A percentile compares a stretch with the other conserved stretches of the same genome.
Evolutionary conservation across 192 early-diverging fungal genomes (phyloP).

Genomic region (Linnemannia exigua): DNA sequence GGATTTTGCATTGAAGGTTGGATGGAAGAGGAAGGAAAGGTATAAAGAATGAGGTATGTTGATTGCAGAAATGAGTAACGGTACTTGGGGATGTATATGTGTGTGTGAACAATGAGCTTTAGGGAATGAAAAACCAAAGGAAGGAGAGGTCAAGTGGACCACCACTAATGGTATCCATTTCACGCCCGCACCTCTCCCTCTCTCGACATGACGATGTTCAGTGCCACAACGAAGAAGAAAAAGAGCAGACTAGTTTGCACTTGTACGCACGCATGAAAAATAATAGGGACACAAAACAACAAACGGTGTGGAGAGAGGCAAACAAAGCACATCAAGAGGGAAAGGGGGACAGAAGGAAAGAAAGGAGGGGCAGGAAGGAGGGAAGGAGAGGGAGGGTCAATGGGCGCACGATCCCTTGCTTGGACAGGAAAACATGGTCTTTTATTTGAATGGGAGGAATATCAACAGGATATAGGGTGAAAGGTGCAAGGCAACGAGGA

Average conservation of each 20-base stretch:
- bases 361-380: not conserved
- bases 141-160: not conserved
- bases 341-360: not conserved
- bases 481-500: not conserved
- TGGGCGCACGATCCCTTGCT: not conserved
- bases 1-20: not conserved
- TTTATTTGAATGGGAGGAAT: not conserved
- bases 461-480: not conserved
- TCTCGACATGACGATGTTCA: not conserved
- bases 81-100: not conserved
- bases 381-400: not conserved
- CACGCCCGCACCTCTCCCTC: too few species aligned
- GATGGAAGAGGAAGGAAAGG: not conserved
- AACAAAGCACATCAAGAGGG: not conserved
- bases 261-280: not conserved
- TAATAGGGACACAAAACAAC: not conserved
- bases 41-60: not conserved
- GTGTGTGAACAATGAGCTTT: not conserved
- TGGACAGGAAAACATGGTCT: not conserved
- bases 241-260: not conserved
- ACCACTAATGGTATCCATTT: too few species aligned
- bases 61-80: not conserved
- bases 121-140: not conserved
- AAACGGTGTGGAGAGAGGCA: not conserved
- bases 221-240: not conserved